phyloP scores from a whole-genome alignment of 352 stramenopile species.

The Phytophthora sojae region DNA sequence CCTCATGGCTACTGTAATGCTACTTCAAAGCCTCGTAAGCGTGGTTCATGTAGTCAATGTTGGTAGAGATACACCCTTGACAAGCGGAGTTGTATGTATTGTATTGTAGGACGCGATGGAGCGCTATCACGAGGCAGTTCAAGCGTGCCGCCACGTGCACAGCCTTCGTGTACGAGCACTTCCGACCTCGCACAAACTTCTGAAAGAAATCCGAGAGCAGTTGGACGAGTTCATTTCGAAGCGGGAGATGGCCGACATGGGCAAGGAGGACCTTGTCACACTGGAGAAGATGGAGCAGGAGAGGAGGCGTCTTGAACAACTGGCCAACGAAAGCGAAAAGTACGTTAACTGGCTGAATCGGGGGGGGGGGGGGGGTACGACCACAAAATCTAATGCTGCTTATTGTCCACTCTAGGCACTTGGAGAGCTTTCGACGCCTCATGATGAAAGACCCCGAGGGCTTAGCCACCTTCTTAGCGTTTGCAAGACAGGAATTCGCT shows the following conservation, averaged over 20 bases:
- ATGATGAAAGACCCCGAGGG: conserved; percentile 46
- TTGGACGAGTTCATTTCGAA: conserved; percentile 51
- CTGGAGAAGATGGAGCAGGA: conserved; percentile 31
- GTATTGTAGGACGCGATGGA: conserved; percentile 17
- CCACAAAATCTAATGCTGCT: not conserved
- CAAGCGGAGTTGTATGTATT: not conserved
- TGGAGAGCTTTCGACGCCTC: conserved; percentile 44
- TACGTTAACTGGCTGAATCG: conserved; percentile 10
- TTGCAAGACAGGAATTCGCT: conserved; percentile 58
- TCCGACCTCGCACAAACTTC: conserved; percentile 12
- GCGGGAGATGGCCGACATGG: conserved; percentile 45
- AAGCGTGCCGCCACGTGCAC: conserved; percentile 30
- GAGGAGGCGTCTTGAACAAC: conserved; percentile 25
- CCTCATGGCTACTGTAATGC: conserved; percentile 42
- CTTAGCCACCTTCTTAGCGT: conserved; percentile 48
- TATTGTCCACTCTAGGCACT: conserved; percentile 27
- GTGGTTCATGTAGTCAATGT: not conserved
- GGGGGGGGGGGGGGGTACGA: not conserved
- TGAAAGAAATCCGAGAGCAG: conserved; percentile 32
- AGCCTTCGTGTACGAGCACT: conserved; percentile 18
- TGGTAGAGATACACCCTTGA: not conserved
- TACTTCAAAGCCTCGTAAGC: conserved; percentile 56
- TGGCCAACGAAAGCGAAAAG: conserved; percentile 41
- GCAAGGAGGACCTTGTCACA: conserved; percentile 39
- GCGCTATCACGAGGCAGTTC: conserved; percentile 37